phyloP scores from a whole-genome alignment of 768 basidiomycete genomes.

The Gymnopilus junonius region DNA sequence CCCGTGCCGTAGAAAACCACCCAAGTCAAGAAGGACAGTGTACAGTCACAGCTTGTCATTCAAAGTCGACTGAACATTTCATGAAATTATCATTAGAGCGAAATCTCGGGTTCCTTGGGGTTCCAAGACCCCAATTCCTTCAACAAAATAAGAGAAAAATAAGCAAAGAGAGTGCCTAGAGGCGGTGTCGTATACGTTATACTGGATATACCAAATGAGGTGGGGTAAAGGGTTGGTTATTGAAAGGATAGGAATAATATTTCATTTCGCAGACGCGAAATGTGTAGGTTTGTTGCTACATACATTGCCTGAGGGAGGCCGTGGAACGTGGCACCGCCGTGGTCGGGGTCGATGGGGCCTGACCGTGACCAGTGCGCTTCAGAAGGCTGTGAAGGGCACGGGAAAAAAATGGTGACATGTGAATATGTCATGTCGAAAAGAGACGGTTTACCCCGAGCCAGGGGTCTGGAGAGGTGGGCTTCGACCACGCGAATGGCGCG shows the following conservation, averaged over 20 bases:
- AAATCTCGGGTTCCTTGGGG: background rate
- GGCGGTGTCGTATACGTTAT: background rate
- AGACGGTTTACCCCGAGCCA: background rate
- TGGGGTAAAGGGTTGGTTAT: background rate
- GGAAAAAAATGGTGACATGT: background rate
- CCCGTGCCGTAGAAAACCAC: no score
- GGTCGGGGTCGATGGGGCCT: no score
- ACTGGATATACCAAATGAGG: background rate
- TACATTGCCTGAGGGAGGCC: background rate
- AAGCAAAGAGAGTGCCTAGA: background rate
- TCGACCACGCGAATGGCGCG: background rate
- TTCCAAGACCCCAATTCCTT: no score
- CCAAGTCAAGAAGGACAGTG: no score
- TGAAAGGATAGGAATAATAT: background rate
- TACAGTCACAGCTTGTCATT: background rate
- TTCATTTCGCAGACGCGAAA: background rate
- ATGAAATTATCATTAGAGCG: background rate
- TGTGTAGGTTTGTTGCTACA: background rate
- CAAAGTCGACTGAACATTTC: background rate
- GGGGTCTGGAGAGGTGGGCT: no score
- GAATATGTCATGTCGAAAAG: background rate
- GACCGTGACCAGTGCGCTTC: background rate
- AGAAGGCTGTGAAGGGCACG: background rate
- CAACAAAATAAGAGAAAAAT: background rate
- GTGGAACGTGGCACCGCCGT: background rate